phyloP scores from a whole-genome alignment of 164 flowering plant species.

The Stephania japonica region DNA sequence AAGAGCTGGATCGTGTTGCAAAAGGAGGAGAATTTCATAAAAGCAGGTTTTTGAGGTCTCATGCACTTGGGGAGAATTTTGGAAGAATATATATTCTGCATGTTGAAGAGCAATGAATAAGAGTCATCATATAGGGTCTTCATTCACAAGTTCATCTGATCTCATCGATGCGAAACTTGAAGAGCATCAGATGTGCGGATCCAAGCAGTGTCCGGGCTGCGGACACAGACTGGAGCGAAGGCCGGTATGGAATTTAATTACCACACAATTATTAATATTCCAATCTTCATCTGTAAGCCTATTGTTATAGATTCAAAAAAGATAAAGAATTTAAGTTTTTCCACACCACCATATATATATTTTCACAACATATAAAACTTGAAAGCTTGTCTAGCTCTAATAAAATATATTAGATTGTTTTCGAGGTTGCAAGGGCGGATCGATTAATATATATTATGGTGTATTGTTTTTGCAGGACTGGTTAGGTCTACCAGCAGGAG shows the following conservation, averaged over 20 bases:
- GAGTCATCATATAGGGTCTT: conserved; percentile 34
- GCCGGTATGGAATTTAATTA: conserved; percentile 46
- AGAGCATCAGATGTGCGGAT: conserved; percentile 83
- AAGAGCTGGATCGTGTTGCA: conserved; percentile 5
- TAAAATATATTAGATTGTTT: too few species aligned
- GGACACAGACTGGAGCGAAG: conserved; percentile 85
- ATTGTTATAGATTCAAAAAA: conserved; percentile 17
- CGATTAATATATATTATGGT: too few species aligned
- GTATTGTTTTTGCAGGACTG: conserved; percentile 48
- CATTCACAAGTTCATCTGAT: conserved; percentile 53
- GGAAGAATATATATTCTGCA: not conserved
- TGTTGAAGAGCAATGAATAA: conserved; percentile 30
- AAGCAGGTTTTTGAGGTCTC: not conserved
- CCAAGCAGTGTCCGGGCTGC: conserved; percentile 91
- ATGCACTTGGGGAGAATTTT: not conserved
- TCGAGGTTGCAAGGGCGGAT: conserved; percentile 3
- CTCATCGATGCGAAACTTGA: conserved; percentile 93
- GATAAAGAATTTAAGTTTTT: not conserved
- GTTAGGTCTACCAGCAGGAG: conserved; percentile 97
- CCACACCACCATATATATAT: not conserved
- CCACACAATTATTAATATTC: conserved; percentile 16
- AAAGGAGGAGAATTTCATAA: conserved; percentile 2
- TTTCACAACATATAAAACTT: not conserved
- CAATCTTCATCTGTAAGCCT: conserved; percentile 25
- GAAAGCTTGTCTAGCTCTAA: not conserved